Evolutionary conservation across 805 yeast genomes (phyloP).

Genomic region (Sporopachydermia quercuum): DNA sequence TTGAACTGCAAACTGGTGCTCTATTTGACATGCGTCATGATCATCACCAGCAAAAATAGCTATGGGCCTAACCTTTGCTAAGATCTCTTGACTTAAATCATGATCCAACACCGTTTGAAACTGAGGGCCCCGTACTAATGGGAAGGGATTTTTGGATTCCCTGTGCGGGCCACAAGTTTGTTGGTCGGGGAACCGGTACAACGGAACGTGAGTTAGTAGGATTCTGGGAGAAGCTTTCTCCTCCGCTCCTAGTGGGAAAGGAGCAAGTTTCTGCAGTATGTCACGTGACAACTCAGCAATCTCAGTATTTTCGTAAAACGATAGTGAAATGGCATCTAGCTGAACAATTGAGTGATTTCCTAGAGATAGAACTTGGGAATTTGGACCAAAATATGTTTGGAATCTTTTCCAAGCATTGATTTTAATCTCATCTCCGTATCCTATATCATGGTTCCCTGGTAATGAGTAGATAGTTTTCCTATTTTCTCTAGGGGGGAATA

Average conservation of each 20-base stretch:
- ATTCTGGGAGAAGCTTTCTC: constrained; percentile 38
- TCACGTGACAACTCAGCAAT: constrained; percentile 32
- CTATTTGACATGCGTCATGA: constrained; percentile 76
- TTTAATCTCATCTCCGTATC: constrained; percentile 66
- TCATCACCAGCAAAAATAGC: constrained; percentile 67
- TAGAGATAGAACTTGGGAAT: constrained; percentile 35
- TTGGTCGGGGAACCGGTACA: constrained; percentile 47
- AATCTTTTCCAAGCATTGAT: constrained; percentile 47
- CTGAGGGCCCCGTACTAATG: constrained; percentile 50
- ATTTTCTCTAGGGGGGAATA: constrained; percentile 45
- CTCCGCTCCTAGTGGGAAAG: constrained; percentile 7
- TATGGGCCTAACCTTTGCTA: constrained; percentile 38
- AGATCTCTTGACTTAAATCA: constrained; percentile 33
- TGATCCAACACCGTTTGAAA: constrained; percentile 64
- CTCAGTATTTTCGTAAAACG: constrained; percentile 35
- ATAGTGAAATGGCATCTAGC: constrained; percentile 72
- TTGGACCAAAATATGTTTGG: constrained; percentile 55
- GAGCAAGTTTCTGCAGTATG: constrained; percentile 31
- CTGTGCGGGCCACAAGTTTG: constrained; percentile 65
- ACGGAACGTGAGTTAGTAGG: constrained; percentile 76
- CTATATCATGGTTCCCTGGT: constrained; percentile 97
- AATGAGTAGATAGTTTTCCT: constrained; percentile 29
- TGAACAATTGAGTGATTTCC: constrained; percentile 62
- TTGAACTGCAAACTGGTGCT: constrained; percentile 26
- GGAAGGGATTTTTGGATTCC: constrained; percentile 53